phyloP scores from a whole-genome alignment of 2,329 filamentous ascomycete species.

The Aspergillus alliaceus region DNA sequence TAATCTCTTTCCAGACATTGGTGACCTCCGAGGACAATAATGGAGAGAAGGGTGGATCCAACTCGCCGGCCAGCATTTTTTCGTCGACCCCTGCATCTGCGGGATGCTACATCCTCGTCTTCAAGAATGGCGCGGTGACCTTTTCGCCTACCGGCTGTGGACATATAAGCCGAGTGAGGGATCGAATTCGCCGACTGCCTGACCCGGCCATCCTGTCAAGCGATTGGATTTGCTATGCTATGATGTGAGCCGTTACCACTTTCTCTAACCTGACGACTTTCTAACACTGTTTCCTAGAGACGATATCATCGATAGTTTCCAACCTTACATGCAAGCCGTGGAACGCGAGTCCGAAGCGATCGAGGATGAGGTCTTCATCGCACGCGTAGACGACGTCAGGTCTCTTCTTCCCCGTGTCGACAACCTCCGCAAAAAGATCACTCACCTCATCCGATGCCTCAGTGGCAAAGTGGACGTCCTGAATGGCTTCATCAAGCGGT shows the following conservation, averaged over 20 bases:
- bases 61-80: slow-evolving; percentile 45
- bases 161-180: slow-evolving; percentile 81
- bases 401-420: slow-evolving; percentile 82
- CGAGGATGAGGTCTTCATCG: slow-evolving; percentile 92
- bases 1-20: slow-evolving; percentile 92
- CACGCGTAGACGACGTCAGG: slow-evolving; percentile 82
- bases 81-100: slow-evolving; percentile 68
- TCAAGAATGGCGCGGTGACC: slow-evolving; percentile 86
- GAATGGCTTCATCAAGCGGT: slow-evolving; percentile 93
- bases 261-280: not conserved
- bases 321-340: slow-evolving; percentile 78
- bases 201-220: slow-evolving; percentile 89
- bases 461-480: slow-evolving; percentile 96
- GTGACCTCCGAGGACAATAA: slow-evolving; percentile 56
- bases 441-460: slow-evolving; percentile 83
- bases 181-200: slow-evolving; percentile 82
- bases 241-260: slow-evolving; percentile 66
- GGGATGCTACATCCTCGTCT: slow-evolving; percentile 93
- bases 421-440: slow-evolving; percentile 85
- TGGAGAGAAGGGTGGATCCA: slow-evolving; percentile 68
- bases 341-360: slow-evolving; percentile 86
- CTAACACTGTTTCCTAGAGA: slow-evolving; percentile 56
- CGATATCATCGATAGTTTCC: slow-evolving; percentile 94
- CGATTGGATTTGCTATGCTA: slow-evolving; percentile 97
- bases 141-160: slow-evolving; percentile 86